phyloP scores from a whole-genome alignment of 2,329 filamentous ascomycete species.

The Herpotrichia juniperi region DNA sequence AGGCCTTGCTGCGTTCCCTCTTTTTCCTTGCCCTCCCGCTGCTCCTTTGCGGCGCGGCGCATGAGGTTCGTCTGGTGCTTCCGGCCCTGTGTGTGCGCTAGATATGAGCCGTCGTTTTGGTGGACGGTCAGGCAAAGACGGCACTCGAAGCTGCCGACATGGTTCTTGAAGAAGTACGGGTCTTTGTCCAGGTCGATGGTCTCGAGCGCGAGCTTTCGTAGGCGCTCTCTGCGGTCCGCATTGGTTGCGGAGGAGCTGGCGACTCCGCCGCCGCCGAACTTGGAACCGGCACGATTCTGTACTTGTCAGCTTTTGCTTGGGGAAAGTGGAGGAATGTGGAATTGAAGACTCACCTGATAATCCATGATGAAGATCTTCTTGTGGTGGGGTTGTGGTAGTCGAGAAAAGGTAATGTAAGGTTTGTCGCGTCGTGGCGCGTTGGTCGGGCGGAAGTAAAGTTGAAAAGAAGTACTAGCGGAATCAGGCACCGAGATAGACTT shows the following conservation, averaged over 20 bases:
- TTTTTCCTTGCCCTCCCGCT: conserved; percentile 80
- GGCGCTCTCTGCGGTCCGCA: conserved; percentile 93
- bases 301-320: conserved; percentile 17
- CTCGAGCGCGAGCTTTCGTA: conserved; percentile 97
- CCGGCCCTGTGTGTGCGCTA: conserved; percentile 96
- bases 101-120: conserved; percentile 98
- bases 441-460: conserved; percentile 1
- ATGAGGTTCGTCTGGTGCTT: conserved; percentile 99
- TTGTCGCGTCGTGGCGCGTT: neutral
- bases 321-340: neutral
- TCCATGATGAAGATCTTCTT: conserved; percentile 49
- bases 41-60: conserved; percentile 91
- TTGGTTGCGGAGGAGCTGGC: conserved; percentile 93
- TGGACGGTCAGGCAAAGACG: conserved; percentile 96
- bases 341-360: conserved; percentile 52
- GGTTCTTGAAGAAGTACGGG: conserved; percentile 99
- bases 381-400: neutral
- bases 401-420: neutral
- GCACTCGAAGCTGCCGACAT: conserved; percentile 97
- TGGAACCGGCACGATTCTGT: conserved; percentile 92
- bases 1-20: conserved; percentile 76
- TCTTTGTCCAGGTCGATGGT: conserved; percentile 99
- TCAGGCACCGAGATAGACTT: too few relatives aligned
- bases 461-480: too few relatives aligned
- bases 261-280: conserved; percentile 96